Base-by-base conservation (phyloP, 306 rosid species). In the Cajanus cajan region DNA sequence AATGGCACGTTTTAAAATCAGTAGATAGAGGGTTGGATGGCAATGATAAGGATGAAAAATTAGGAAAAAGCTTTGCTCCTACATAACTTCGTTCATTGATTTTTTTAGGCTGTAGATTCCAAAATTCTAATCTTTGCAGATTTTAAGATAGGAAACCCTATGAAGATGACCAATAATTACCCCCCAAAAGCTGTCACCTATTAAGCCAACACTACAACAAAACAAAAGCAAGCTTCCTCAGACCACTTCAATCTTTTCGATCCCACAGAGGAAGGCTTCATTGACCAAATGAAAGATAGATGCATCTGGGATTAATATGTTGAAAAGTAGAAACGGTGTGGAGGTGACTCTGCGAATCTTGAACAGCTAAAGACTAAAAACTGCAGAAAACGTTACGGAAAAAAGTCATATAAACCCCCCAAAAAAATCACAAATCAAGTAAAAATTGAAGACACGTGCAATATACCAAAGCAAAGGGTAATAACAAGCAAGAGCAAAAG, bases 101-200 rank as follows among this genome's bases (percentile, higher is more conserved):
- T 11, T 0, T 70, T 76, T 66, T 52, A 71, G 79, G 78, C 65
- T 44, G 85, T 78, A 80, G 85, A 37, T 83, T 76, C 88, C 76
- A 74, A 83, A 71, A 67, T 90, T 80, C 77, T 78, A 77, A 84
- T 63, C 87, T 80, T 81, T 57, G 48, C 74, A 73, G 71, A 83
- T 39, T 84, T 19, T 70, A 68, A 87, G 88, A 84, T 79, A 83
- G 57, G 82, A 72, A 65, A 73, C 86, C 76, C 44, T 50, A 7
- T 28, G 83, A 76, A 82, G 85, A 85, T 55, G 50, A 66, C 58
- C 40, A 72, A 77, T 69, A 62, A 74, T 77, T 83, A 83, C 86
- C 83, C 85, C 71, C n/a, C n/a, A n/a, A 45, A 14, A 66, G 67
- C 55, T 59, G 75, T 86, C 80, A 74, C 86, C 64, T 52, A 72